Conservation (phyloP, 2,329 filamentous ascomycete species). For the Colletotrichum chlorophyti region DNA sequence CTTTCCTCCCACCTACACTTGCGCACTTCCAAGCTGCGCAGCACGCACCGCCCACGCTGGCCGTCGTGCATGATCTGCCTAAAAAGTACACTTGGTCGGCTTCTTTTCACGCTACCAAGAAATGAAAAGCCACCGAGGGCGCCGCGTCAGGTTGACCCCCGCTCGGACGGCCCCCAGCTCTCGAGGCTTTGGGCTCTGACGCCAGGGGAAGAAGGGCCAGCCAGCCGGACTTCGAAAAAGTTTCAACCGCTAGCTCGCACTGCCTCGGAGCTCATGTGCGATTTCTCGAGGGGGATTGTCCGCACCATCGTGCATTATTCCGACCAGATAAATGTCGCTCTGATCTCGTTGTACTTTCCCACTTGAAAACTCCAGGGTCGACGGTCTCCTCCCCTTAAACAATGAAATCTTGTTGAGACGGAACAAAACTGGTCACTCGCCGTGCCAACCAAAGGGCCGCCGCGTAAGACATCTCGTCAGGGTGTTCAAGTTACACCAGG, state of each 20-base stretch:
- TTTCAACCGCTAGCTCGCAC: constrained; percentile 4
- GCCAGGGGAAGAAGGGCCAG: constrained; percentile 17
- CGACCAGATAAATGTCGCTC: too few species aligned
- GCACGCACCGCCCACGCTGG: background rate
- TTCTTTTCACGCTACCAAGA: too few species aligned
- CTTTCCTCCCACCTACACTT: background rate
- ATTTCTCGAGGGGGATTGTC: background rate
- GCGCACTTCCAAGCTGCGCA: background rate
- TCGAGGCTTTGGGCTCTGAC: constrained; percentile 10
- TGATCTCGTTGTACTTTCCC: too few species aligned
- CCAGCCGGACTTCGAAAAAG: background rate
- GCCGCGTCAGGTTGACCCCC: constrained; percentile 14
- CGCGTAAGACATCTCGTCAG: too few species aligned
- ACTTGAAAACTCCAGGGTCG: too few species aligned
- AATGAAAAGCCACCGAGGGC: background rate
- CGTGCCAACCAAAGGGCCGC: too few species aligned
- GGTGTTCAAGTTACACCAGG: too few species aligned
- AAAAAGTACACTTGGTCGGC: too few species aligned
- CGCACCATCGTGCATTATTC: constrained; percentile 1
- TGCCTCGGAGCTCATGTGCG: background rate
- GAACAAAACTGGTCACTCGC: too few species aligned
- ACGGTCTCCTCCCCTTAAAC: too few species aligned
- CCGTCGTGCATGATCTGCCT: background rate
- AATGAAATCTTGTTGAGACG: too few species aligned
- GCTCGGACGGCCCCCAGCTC: constrained; percentile 19